Evolutionary conservation across 495 filamentous ascomycete species (phyloP), one percentile per base, ranked within the genome.

Genomic region (Penicillium cataractarum): DNA sequence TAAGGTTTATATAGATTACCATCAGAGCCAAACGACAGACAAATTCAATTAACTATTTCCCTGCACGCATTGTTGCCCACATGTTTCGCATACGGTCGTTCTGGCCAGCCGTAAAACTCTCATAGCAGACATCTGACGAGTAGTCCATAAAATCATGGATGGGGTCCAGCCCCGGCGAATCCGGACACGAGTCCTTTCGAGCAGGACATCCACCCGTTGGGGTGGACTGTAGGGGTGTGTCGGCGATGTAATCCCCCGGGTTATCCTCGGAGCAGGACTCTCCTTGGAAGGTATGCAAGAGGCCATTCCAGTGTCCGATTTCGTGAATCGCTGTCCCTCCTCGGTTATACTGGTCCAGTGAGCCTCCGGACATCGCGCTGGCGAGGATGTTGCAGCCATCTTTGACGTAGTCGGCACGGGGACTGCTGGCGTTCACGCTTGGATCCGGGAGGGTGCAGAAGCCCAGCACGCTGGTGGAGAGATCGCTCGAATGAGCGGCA

Each of bases 221-320:
- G 0, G 70, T 69, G 19, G 70, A 72, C 64, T 86, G 80, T 57
- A 82, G 80, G 4, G 81, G 76, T 13, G 84, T 87, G 65, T 87
- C 84, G 40, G 72, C 64, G 58, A 84, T 80, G 59, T 78, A 82
- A 56, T 87, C 84, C 4, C 83, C 83, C 3, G 73, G 63, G 54
- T 78, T 76, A 26, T 65, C 63, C 0, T 68, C 39, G 7, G 69
- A 71, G 65, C 82, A 84, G 1, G 73, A 77, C 35, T 80, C 77
- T 2, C 79, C 83, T 68, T 86, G 77, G 60, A 86, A 87, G 2
- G 80, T 82, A 62, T 87, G 84, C 29, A 85, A 61, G 26, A 86
- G 74, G 4, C 83, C 83, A 58, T 86, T 80, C 84, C 84, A 87
- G 66, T 87, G 84, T 24, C 84, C 84, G 21, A 85, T 82, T 65